Base-by-base conservation (phyloP, 768 basidiomycete genomes). In the Dentipellis fragilis region DNA sequence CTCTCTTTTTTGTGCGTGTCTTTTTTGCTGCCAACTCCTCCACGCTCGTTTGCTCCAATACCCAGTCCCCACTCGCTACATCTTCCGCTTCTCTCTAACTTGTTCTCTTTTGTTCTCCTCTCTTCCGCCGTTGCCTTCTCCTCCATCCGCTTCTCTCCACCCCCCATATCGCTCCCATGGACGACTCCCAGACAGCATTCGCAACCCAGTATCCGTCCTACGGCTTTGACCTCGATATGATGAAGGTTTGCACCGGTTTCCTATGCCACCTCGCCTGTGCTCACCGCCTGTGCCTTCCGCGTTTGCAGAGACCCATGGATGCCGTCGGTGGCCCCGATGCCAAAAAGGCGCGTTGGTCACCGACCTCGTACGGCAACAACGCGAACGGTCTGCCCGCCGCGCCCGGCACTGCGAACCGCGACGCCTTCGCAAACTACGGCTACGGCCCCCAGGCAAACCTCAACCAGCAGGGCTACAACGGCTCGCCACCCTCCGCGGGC, bases 281-380 rank as follows among this genome's bases (percentile, higher is more conserved):
- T 48, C 50, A 55, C 49, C 17, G n/a, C 54, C 21, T 16, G 16
- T 21, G 17, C 14, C 52, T 45, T 46, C 29, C 52, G 17, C 49
- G 29, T 36, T 34, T 40, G 10, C 71, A 93, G 90, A 84, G 90
- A 72, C 84, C 90, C 53, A 90, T 92, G 81, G 91, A 92, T 71
- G 68, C 85, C 68, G 78, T 82, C 62, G 84, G 83, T 64, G 88
- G 86, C 64, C 87, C 87, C 61, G 88, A 89, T 71, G 77, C 85
- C 54, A 93, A 93, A 80, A 93, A 93, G 72, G 84, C 90, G 56
- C 87, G 90, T 62, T 91, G 89, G 89, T 89, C 87, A 29, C 87
- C 88, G 52, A 83, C 78, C 51, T 81, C 76, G 22, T 72, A 73
- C 62, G 63, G 68, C 34, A 67, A 67, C 57, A 66, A 68, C 47